Conservation (phyloP, 129 eudicot genomes). For the Silybum marianum region DNA sequence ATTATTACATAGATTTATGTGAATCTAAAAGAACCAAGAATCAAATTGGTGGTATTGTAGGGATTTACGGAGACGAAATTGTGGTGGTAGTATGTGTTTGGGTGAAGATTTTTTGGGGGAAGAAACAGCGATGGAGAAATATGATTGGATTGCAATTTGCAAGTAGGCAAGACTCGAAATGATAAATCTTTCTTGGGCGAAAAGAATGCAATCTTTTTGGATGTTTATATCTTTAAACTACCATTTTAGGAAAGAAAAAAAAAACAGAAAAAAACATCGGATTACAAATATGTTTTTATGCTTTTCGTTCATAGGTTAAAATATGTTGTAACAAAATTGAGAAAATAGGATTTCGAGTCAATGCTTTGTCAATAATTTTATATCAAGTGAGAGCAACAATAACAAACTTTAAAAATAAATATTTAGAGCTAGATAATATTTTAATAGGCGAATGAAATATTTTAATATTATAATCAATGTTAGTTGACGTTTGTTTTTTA, state of each 20-base stretch:
- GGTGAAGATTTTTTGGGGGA: constrained; percentile 8
- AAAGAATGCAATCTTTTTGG: neutral
- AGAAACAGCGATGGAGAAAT: constrained; percentile 13
- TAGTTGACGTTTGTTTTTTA: no score
- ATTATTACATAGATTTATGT: neutral
- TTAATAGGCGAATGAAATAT: no score
- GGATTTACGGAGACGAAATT: constrained; percentile 30
- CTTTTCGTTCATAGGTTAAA: no score
- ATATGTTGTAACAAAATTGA: no score
- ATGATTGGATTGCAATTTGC: constrained; percentile 4
- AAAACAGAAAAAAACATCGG: neutral
- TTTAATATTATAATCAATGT: no score
- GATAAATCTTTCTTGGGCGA: neutral
- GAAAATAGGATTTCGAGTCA: no score
- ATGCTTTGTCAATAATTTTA: no score
- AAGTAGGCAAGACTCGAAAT: neutral
- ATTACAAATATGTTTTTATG: neutral
- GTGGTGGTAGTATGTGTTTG: neutral
- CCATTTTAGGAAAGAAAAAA: neutral
- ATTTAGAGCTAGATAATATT: no score
- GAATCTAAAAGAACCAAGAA: constrained; percentile 24
- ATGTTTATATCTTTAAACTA: neutral
- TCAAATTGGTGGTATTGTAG: constrained; percentile 30
- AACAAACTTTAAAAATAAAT: no score
- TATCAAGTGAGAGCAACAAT: no score